A percentile compares a stretch with the other conserved stretches of the same genome.
phyloP scores from a whole-genome alignment of 352 stramenopile genomes.

The Phytopythium boreale region DNA sequence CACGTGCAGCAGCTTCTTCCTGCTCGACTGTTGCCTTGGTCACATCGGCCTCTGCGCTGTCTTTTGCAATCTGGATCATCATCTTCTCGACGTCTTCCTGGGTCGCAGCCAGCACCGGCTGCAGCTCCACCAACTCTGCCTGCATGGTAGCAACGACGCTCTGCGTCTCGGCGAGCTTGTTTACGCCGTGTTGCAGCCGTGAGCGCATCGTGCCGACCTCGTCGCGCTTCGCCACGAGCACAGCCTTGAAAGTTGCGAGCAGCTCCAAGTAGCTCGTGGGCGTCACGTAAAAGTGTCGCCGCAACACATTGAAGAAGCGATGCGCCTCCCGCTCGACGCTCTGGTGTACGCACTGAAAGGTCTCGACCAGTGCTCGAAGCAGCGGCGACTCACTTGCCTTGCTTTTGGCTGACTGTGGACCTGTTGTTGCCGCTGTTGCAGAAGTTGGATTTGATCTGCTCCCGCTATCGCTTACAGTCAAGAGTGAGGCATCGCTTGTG shows the following conservation, averaged over 20 bases:
- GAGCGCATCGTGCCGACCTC: constrained; percentile 88
- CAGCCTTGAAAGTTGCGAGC: constrained; percentile 89
- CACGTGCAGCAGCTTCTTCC: constrained; percentile 83
- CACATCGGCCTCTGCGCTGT: constrained; percentile 88
- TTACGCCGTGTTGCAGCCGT: constrained; percentile 81
- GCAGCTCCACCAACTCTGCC: constrained; percentile 75
- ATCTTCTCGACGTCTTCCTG: constrained; percentile 87
- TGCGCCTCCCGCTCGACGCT: constrained; percentile 80
- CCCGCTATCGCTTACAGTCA: background rate
- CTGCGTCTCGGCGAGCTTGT: constrained; percentile 85
- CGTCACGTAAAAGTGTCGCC: constrained; percentile 93
- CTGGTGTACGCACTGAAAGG: constrained; percentile 89
- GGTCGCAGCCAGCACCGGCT: constrained; percentile 72
- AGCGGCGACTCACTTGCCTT: constrained; percentile 5
- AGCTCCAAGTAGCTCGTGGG: constrained; percentile 93
- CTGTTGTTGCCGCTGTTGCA: background rate
- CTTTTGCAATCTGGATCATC: constrained; percentile 89
- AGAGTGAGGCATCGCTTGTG: constrained; percentile 4
- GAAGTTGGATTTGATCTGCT: background rate
- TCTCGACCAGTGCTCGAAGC: constrained; percentile 47
- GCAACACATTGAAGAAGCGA: constrained; percentile 86
- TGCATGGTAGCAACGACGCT: constrained; percentile 83
- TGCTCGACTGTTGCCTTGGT: constrained; percentile 86
- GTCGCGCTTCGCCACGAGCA: constrained; percentile 87
- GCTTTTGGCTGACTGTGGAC: background rate